These are phyloP conservation scores for Aspergillus quadrilineatus DNA, from an alignment of 2,329 filamentous ascomycete genomes.

Conservation along the genomic window DNA sequence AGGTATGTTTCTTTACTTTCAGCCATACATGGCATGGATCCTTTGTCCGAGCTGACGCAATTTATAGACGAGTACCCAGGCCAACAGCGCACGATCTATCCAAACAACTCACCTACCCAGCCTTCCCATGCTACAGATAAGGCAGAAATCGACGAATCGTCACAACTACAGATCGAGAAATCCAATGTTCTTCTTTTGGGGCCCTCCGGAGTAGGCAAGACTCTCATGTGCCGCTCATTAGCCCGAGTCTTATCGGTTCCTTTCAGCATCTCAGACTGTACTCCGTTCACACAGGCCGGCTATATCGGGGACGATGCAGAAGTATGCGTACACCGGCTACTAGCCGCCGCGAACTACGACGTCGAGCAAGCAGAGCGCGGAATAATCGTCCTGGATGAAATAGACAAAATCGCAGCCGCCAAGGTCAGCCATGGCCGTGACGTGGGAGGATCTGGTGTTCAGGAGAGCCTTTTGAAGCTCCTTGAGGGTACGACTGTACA, in stretches of 20 bases:
- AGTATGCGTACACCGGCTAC: slow-evolving; percentile 82
- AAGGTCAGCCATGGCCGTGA: slow-evolving; percentile 80
- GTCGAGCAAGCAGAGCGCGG: slow-evolving; percentile 80
- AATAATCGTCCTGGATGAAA: slow-evolving; percentile 93
- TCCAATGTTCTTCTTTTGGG: slow-evolving; percentile 90
- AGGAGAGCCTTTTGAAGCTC: slow-evolving; percentile 73
- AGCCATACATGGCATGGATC: too few relatives aligned
- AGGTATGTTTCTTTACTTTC: slow-evolving; percentile 52
- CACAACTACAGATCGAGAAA: slow-evolving; percentile 80
- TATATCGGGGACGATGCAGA: slow-evolving; percentile 99
- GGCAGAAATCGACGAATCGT: slow-evolving; percentile 52
- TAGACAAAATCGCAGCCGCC: slow-evolving; percentile 92
- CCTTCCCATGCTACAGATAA: slow-evolving; percentile 30
- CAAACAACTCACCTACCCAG: slow-evolving; percentile 31
- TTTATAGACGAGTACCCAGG: slow-evolving; percentile 61
- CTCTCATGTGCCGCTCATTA: slow-evolving; percentile 84
- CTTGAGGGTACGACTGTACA: slow-evolving; percentile 94
- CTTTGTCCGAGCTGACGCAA: slow-evolving; percentile 4
- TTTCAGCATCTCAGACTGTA: slow-evolving; percentile 94
- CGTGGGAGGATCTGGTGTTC: slow-evolving; percentile 75
- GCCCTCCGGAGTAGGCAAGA: slow-evolving; percentile 90
- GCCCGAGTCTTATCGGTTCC: slow-evolving; percentile 92
- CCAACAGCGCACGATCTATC: slow-evolving; percentile 55
- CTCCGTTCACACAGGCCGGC: slow-evolving; percentile 90
- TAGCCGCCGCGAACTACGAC: slow-evolving; percentile 89